These are phyloP conservation scores for Nymphaea colorata DNA, from an alignment of 164 flowering plant genomes.

Conservation along the genomic window DNA sequence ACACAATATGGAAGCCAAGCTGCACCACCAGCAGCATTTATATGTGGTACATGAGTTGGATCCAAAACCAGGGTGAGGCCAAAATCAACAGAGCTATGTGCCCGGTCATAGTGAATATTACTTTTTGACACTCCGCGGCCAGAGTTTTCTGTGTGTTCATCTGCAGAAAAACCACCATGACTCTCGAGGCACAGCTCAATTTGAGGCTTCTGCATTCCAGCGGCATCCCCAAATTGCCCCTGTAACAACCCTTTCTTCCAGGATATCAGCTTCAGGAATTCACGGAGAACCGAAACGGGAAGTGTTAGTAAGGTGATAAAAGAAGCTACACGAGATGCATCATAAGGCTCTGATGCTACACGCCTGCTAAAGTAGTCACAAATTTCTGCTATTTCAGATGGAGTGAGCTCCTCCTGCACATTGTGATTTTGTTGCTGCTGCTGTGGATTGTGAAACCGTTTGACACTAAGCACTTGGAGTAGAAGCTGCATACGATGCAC, in stretches of 20 bases:
- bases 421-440: constrained; percentile 56
- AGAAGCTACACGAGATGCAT: constrained; percentile 98
- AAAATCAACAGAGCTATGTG: constrained; percentile 80
- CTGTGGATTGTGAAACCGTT: constrained; percentile 85
- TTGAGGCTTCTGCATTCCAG: constrained; percentile 71
- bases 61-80: constrained; percentile 89
- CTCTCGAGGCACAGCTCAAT: constrained; percentile 91
- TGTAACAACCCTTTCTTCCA: constrained; percentile 77
- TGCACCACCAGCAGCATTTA: constrained; percentile 96
- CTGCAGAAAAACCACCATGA: constrained; percentile 45
- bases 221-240: constrained; percentile 43
- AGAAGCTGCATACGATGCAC: constrained; percentile 97
- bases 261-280: constrained; percentile 88
- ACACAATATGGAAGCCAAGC: constrained; percentile 99
- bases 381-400: constrained; percentile 76
- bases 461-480: constrained; percentile 88
- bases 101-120: constrained; percentile 78
- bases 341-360: constrained; percentile 98
- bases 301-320: constrained; percentile 92
- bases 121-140: constrained; percentile 41
- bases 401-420: constrained; percentile 73
- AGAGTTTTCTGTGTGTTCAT: constrained; percentile 34
- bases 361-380: constrained; percentile 98
- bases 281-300: constrained; percentile 86
- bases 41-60: constrained; percentile 73